A percentile compares a stretch with the other conserved stretches of the same genome.
Evolutionary conservation across 1,284 basidiomycete species (phyloP).

Genomic region (Marasmius oreades): DNA sequence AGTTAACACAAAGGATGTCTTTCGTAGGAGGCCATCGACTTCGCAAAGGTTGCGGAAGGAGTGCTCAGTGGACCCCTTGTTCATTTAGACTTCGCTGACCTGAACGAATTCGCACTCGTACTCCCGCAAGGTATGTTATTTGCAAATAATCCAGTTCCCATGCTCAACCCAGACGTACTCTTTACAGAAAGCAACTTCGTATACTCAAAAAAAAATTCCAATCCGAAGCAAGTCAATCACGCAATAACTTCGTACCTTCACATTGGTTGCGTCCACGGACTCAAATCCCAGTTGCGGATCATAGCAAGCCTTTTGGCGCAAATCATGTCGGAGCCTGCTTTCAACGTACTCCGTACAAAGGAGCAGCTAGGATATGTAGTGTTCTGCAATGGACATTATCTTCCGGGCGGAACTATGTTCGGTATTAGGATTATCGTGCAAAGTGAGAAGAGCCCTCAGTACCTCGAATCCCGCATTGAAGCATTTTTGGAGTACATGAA

Average conservation of each 20-base stretch:
- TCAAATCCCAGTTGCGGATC: conserved; percentile 51
- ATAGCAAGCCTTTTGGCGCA: conserved; percentile 64
- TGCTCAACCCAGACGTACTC: no score
- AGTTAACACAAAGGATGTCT: neutral
- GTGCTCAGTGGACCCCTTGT: conserved; percentile 60
- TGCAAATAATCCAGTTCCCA: no score
- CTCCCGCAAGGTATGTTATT: conserved; percentile 57
- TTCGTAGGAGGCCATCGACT: conserved; percentile 66
- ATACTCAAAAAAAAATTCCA: conserved; percentile 70
- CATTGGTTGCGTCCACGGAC: conserved; percentile 53
- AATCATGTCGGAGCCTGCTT: conserved; percentile 85
- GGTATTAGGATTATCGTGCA: conserved; percentile 91
- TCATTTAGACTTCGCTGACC: conserved; percentile 34
- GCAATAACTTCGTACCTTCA: conserved; percentile 81
- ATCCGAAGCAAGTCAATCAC: conserved; percentile 87
- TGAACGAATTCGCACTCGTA: conserved; percentile 60
- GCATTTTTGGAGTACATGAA: conserved; percentile 65
- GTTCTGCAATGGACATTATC: conserved; percentile 49
- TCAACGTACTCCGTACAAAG: conserved; percentile 91
- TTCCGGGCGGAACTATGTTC: conserved; percentile 62
- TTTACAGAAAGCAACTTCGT: conserved; percentile 65
- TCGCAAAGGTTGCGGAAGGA: conserved; percentile 73
- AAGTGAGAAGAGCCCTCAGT: conserved; percentile 80
- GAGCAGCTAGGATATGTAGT: conserved; percentile 97
- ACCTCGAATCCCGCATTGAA: conserved; percentile 84